These are phyloP conservation scores for Ceratobasidium theobromae DNA, from an alignment of 1,284 basidiomycete genomes.

Conservation along the genomic window DNA sequence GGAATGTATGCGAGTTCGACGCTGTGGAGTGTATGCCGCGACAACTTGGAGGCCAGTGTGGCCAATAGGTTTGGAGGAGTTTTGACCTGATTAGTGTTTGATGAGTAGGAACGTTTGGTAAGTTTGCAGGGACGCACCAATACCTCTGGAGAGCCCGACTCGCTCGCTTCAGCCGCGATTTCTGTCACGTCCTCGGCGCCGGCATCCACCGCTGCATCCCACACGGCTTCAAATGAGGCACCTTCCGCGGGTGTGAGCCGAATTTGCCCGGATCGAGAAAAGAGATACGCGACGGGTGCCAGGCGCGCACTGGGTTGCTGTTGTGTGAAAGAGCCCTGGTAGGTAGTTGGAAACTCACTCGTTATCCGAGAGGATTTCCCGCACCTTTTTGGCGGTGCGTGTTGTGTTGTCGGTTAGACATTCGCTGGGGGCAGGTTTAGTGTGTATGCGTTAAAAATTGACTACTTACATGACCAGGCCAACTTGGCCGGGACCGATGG, in stretches of 20 bases:
- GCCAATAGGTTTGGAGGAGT: slow-evolving; percentile 13
- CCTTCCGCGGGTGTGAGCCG: slow-evolving; percentile 21
- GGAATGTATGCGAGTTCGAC: slow-evolving; percentile 30
- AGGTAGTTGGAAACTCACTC: neutral
- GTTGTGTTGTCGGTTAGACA: slow-evolving; percentile 29
- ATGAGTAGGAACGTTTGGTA: neutral
- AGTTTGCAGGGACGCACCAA: neutral
- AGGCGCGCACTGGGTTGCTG: slow-evolving; percentile 28
- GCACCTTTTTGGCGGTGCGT: slow-evolving; percentile 26
- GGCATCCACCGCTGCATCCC: slow-evolving; percentile 30
- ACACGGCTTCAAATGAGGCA: slow-evolving; percentile 3
- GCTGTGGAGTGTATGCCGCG: slow-evolving; percentile 22
- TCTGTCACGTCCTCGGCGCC: slow-evolving; percentile 33
- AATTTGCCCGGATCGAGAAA: slow-evolving; percentile 26
- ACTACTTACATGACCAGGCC: slow-evolving; percentile 27
- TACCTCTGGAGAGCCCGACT: slow-evolving; percentile 20
- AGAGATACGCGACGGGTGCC: slow-evolving; percentile 30
- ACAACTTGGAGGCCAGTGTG: slow-evolving; percentile 15
- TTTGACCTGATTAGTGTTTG: neutral
- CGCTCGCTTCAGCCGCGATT: slow-evolving; percentile 16
- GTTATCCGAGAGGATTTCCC: slow-evolving; percentile 19
- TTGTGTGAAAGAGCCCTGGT: no score
- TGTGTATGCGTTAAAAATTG: neutral
- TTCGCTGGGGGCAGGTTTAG: slow-evolving; percentile 18
- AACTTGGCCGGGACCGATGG: slow-evolving; percentile 30